Conservation (phyloP, 2,329 filamentous ascomycete genomes). For the Rhexocercosporidium sp. region DNA sequence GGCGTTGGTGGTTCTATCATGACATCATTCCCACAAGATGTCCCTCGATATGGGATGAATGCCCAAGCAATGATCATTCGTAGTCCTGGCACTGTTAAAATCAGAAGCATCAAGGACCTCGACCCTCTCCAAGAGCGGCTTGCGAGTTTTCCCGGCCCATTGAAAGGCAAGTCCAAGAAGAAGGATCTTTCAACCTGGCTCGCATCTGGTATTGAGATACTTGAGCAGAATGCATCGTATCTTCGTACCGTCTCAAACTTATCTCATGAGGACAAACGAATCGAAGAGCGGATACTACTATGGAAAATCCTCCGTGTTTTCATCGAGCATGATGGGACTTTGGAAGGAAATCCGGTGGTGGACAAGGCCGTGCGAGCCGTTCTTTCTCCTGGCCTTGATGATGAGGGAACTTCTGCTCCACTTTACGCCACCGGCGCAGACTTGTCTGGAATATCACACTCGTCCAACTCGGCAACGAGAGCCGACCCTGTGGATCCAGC, state of each 20-base stretch:
- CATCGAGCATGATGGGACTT: conserved; percentile 81
- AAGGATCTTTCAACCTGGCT: conserved; percentile 90
- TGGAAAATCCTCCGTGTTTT: conserved; percentile 87
- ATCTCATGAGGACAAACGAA: conserved; percentile 69
- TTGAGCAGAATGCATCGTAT: conserved; percentile 61
- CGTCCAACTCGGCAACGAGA: conserved; percentile 46
- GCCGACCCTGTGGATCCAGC: conserved; percentile 73
- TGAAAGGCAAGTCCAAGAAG: conserved; percentile 92
- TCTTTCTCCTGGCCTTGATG: conserved; percentile 64
- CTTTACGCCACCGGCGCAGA: conserved; percentile 46
- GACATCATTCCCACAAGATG: conserved; percentile 85
- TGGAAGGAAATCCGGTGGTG: conserved; percentile 75
- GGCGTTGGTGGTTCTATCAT: conserved; percentile 83
- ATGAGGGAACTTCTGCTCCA: conserved; percentile 34
- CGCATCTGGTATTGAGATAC: conserved; percentile 70
- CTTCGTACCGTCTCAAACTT: conserved; percentile 54
- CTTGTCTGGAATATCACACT: conserved; percentile 47
- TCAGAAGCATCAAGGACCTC: conserved; percentile 76
- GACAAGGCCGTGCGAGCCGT: conserved; percentile 78
- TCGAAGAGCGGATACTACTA: conserved; percentile 79
- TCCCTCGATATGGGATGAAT: conserved; percentile 79
- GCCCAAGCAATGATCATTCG: conserved; percentile 79
- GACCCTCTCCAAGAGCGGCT: conserved; percentile 74
- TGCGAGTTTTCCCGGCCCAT: conserved; percentile 84
- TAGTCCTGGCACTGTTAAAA: conserved; percentile 79